Conservation (phyloP, 257 asterid genomes). For the Striga asiatica region DNA sequence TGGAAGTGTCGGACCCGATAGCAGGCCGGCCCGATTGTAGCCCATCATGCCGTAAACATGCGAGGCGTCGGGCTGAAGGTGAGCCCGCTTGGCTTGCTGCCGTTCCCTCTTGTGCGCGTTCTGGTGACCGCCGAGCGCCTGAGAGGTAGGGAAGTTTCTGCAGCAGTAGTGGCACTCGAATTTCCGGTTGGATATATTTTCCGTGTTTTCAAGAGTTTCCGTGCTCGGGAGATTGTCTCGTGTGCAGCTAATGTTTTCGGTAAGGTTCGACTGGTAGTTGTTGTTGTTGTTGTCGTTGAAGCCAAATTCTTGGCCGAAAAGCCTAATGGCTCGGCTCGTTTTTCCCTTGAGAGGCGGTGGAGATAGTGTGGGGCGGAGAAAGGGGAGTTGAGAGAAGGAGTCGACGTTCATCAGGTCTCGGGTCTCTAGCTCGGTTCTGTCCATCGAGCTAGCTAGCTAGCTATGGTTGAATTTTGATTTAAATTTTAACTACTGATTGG, state of each 20-base stretch:
- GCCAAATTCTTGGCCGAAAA: conserved; percentile 78
- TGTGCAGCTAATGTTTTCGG: conserved; percentile 3
- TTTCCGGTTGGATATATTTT: conserved; percentile 24
- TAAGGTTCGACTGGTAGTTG: conserved; percentile 8
- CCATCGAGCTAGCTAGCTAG: no score
- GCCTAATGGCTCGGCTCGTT: conserved; percentile 35
- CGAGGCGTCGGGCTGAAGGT: conserved; percentile 49
- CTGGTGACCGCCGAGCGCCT: conserved; percentile 94
- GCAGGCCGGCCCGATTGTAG: conserved; percentile 23
- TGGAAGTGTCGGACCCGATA: conserved; percentile 16
- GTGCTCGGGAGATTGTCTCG: background rate
- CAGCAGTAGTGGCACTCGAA: conserved; percentile 89
- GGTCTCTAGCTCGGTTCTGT: conserved; percentile 52
- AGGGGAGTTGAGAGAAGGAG: conserved; percentile 88
- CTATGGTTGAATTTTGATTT: no score
- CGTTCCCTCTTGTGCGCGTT: conserved; percentile 91
- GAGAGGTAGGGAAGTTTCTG: conserved; percentile 85
- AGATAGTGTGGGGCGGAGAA: conserved; percentile 50
- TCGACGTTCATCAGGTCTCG: conserved; percentile 81
- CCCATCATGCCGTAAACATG: conserved; percentile 50
- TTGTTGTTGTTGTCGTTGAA: background rate
- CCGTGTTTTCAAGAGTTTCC: background rate
- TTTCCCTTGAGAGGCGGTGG: conserved; percentile 23
- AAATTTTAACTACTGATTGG: background rate
- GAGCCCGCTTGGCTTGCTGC: conserved; percentile 73